A percentile compares a stretch with the other conserved stretches of the same genome.
Conservation (phyloP, 2,329 filamentous ascomycete genomes). For the Arthrobotrys sinensis region DNA sequence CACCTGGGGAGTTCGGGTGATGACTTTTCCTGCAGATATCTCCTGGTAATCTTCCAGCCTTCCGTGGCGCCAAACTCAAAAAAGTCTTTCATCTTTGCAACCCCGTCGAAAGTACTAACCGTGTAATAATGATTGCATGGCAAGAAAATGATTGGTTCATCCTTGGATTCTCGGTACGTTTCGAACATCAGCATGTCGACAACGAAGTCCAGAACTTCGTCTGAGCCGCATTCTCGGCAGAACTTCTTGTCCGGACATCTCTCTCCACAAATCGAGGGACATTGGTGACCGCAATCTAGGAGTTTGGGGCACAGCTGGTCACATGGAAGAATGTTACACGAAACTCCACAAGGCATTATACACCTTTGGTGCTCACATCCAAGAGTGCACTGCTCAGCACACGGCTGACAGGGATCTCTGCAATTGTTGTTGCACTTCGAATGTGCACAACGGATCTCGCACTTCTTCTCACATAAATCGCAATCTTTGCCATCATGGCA, state of each 20-base stretch:
- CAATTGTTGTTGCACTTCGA: conserved; percentile 74
- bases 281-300: conserved; percentile 76
- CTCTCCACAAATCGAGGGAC: conserved; percentile 78
- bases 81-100: conserved; percentile 72
- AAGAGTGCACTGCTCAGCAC: conserved; percentile 74
- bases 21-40: conserved; percentile 37
- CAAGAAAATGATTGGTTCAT: conserved; percentile 76
- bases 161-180: conserved; percentile 74
- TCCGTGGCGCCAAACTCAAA: conserved; percentile 69
- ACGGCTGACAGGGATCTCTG: conserved; percentile 75
- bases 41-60: conserved; percentile 30
- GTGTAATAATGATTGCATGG: conserved; percentile 77
- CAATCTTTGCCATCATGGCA: conserved; percentile 74
- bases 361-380: conserved; percentile 72
- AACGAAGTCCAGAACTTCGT: conserved; percentile 68
- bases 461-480: conserved; percentile 70
- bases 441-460: conserved; percentile 74
- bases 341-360: conserved; percentile 74
- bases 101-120: conserved; percentile 74
- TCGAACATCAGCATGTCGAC: conserved; percentile 75
- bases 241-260: conserved; percentile 71
- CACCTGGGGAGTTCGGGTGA: conserved; percentile 31
- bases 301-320: conserved; percentile 72
- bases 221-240: conserved; percentile 74
- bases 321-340: conserved; percentile 79